Percentiles rank a stretch among this genome's conserved stretches.
These are phyloP conservation scores for Exophiala sp. DNA, from an alignment of 2,329 filamentous ascomycete species.

Conservation along the genomic window DNA sequence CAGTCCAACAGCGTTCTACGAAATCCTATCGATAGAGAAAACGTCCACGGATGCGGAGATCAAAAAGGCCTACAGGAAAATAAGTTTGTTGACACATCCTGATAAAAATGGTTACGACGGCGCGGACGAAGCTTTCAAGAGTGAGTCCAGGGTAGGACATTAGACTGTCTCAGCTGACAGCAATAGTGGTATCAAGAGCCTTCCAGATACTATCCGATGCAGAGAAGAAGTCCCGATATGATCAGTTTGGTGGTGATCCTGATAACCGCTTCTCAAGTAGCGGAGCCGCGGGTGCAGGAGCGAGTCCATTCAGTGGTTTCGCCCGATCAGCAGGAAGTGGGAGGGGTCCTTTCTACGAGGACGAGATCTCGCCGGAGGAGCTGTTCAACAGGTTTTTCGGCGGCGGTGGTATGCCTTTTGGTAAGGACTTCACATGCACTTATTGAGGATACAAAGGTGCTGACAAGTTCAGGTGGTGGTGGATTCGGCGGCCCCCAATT, in stretches of 20 bases:
- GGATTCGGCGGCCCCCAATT: conserved; percentile 81
- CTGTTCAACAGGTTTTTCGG: conserved; percentile 97
- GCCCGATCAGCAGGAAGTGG: conserved; percentile 44
- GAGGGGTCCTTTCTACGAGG: conserved; percentile 67
- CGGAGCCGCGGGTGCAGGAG: conserved; percentile 39
- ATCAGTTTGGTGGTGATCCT: conserved; percentile 86
- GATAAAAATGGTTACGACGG: conserved; percentile 98
- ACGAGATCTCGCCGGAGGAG: conserved; percentile 93
- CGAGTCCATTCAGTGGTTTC: conserved; percentile 48
- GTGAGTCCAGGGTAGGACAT: conserved; percentile 41
- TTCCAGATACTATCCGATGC: conserved; percentile 91
- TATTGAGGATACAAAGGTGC: background rate
- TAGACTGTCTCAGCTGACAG: conserved; percentile 5
- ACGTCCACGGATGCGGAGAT: conserved; percentile 75
- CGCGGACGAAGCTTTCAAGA: conserved; percentile 97
- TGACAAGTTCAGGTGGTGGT: conserved; percentile 43
- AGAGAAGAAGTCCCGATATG: conserved; percentile 86
- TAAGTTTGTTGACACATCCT: conserved; percentile 90
- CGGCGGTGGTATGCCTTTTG: conserved; percentile 66
- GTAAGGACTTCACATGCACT: conserved; percentile 41
- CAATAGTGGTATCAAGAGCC: conserved; percentile 76
- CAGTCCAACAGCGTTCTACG: conserved; percentile 84
- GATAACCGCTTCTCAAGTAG: conserved; percentile 75
- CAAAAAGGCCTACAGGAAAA: conserved; percentile 96
- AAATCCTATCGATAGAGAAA: conserved; percentile 75